These are phyloP conservation scores for Stentor coeruleus DNA, from an alignment of 73 alveolate species.

Conservation along the genomic window DNA sequence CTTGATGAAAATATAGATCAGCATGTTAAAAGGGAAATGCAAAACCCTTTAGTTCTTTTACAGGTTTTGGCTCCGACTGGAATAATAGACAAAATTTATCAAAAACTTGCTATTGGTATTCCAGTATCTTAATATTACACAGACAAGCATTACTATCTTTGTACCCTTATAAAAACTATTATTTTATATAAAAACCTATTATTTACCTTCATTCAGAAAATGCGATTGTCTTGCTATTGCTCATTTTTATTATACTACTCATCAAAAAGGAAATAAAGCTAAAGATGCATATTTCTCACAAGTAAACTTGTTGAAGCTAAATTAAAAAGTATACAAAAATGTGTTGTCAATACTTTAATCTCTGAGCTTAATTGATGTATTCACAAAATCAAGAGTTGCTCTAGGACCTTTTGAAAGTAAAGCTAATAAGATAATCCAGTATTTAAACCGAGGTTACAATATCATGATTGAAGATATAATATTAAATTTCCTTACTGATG, in stretches of 20 bases:
- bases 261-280: slow-evolving; percentile 24
- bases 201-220: too few relatives aligned
- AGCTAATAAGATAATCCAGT: slow-evolving; percentile 14
- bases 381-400: background rate
- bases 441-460: slow-evolving; percentile 12
- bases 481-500: background rate
- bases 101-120: background rate
- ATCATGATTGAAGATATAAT: slow-evolving; percentile 16
- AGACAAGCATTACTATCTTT: slow-evolving; percentile 10
- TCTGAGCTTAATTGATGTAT: slow-evolving; percentile 2
- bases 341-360: slow-evolving; percentile 10
- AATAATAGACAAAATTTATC: background rate
- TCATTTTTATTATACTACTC: background rate
- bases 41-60: background rate
- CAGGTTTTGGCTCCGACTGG: background rate
- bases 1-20: background rate
- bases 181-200: too few relatives aligned
- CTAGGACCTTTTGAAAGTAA: background rate
- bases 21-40: background rate
- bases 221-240: slow-evolving; percentile 9
- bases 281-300: slow-evolving; percentile 9
- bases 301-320: background rate
- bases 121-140: background rate
- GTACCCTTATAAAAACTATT: too few relatives aligned
- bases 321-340: slow-evolving; percentile 5